Evolutionary conservation across 164 flowering plant genomes (phyloP), one percentile per base, ranked within the genome.

Genomic region (Houttuynia cordata): DNA sequence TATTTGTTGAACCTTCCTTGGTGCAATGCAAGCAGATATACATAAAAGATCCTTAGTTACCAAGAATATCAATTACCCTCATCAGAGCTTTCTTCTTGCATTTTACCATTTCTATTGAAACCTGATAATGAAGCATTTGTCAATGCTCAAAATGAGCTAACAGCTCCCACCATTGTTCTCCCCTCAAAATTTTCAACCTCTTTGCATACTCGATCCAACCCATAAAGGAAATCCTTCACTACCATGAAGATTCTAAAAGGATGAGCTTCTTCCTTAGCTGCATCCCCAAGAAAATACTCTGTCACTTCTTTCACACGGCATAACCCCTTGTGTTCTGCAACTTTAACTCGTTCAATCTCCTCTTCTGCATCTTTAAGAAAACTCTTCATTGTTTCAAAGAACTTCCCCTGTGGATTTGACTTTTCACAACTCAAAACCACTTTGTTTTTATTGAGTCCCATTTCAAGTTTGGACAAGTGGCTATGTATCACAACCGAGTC

Each of bases 171-270:
- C 67, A 85, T 53, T 47, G 82, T 70, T 61, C 78, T 70, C 2
- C 83, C 87, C 61, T 85, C 91, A 77, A 86, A 75, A 42, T 59
- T 75, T 40, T 93, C 91, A 8, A 94, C 95, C 62, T 88, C 99
- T 67, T 83, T 94, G 79, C 99, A 94, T 39, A 94, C 99, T n/a
- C 79, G 81, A 69, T 94, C 99, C 73, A 94, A 64, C 58, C 79
- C 75, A 21, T 69, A 63, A n/a, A 94, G 91, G 63, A 94, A 94
- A 70, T 94, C 99, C 67, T 96, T 78, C 8, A 94, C 99, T 50
- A 94, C 77, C 91, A 88, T 72, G 68, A 94, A 94, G 49, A 94
- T 84, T 63, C 99, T 78, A 39, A 91, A 73, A 8, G 97, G 99
- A 63, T 94, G 97, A 7, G 97, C 95, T 78, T 81, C 99, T 59